These are phyloP conservation scores for Raffaelea arxii DNA, from an alignment of 2,329 filamentous ascomycete genomes.

Conservation along the genomic window DNA sequence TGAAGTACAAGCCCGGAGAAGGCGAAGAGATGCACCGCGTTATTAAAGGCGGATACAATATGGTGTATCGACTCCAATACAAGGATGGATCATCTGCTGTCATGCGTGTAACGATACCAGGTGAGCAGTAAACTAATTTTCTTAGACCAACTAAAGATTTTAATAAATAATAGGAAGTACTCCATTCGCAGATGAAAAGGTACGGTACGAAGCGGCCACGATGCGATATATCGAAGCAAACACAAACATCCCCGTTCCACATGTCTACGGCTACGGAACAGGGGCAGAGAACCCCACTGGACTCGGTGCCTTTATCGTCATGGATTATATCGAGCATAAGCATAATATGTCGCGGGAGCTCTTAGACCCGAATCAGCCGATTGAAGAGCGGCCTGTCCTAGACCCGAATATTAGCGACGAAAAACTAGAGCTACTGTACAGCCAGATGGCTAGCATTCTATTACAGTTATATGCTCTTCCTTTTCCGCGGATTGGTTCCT, in stretches of 20 bases:
- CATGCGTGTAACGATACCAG: neutral
- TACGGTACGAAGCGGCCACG: neutral
- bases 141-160: too few species aligned
- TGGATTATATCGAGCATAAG: neutral
- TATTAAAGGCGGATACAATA: neutral
- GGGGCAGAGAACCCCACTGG: neutral
- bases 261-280: neutral
- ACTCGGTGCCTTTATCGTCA: neutral
- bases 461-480: neutral
- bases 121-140: too few species aligned
- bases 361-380: neutral
- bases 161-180: too few species aligned
- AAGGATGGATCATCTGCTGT: neutral
- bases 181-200: neutral
- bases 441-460: neutral
- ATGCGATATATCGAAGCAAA: neutral
- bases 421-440: neutral
- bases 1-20: neutral
- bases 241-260: neutral
- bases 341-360: neutral
- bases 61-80: neutral
- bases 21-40: neutral
- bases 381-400: neutral
- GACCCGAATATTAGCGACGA: neutral
- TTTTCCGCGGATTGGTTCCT: neutral